phyloP scores from a whole-genome alignment of 169 alveolate species.

The Plasmodium gallinaceum region DNA sequence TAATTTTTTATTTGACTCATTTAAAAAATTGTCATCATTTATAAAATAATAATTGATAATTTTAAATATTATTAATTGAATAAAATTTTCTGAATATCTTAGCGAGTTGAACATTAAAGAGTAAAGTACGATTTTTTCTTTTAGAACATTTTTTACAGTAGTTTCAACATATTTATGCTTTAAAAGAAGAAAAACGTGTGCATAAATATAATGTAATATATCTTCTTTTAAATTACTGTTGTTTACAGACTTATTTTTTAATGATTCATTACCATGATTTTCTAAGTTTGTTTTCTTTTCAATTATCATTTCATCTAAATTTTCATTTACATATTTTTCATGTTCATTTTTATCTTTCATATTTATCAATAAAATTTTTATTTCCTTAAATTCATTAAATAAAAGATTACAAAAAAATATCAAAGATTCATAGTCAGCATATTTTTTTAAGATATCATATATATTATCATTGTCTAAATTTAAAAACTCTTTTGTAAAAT shows the following conservation, averaged over 20 bases:
- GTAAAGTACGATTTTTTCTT: slow-evolving; percentile 61
- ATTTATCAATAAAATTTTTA: slow-evolving; percentile 31
- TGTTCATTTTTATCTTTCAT: background rate
- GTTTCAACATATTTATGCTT: slow-evolving; percentile 44
- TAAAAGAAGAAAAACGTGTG: slow-evolving; percentile 58
- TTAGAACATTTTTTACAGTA: slow-evolving; percentile 32
- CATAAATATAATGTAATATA: slow-evolving; percentile 29
- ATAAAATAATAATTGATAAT: slow-evolving; percentile 45
- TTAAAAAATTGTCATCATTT: slow-evolving; percentile 50
- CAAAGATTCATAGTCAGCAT: slow-evolving; percentile 43
- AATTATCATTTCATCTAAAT: background rate
- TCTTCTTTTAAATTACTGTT: background rate
- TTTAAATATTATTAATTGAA: slow-evolving; percentile 60
- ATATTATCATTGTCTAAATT: slow-evolving; percentile 31
- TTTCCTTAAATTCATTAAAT: slow-evolving; percentile 35
- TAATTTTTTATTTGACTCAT: slow-evolving; percentile 68
- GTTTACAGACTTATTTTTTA: background rate
- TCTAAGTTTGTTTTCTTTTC: background rate
- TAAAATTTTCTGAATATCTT: slow-evolving; percentile 69
- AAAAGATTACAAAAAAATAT: slow-evolving; percentile 42
- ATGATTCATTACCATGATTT: background rate
- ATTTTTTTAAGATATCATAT: slow-evolving; percentile 40
- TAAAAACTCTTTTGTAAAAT: slow-evolving; percentile 41
- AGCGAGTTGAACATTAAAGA: slow-evolving; percentile 64
- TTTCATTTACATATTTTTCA: background rate